Evolutionary conservation across 2,329 filamentous ascomycete genomes (phyloP).

Genomic region (Bimuria novae-zelandiae): DNA sequence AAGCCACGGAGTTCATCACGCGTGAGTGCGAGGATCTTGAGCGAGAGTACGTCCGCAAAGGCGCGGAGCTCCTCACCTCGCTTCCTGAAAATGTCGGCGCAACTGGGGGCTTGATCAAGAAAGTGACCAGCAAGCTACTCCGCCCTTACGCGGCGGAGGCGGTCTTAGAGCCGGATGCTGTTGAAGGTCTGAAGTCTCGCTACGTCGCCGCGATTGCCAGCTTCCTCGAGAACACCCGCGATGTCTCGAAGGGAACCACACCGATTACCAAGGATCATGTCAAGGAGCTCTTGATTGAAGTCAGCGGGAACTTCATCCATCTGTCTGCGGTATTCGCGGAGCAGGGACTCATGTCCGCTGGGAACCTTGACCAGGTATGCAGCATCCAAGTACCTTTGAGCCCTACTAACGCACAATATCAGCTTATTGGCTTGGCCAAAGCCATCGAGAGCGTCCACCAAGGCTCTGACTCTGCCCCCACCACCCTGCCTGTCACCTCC

Average conservation of each 20-base stretch:
- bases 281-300: constrained; percentile 19
- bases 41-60: background rate
- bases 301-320: constrained; percentile 28
- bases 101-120: constrained; percentile 13
- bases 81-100: background rate
- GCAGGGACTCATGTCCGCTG: constrained; percentile 21
- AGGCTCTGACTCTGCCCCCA: background rate
- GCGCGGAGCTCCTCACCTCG: constrained; percentile 58
- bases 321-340: constrained; percentile 28
- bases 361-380: constrained; percentile 23
- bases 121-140: constrained; percentile 24
- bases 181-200: constrained; percentile 21
- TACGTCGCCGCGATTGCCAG: constrained; percentile 26
- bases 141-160: constrained; percentile 13
- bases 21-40: too few species aligned
- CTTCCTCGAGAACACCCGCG: constrained; percentile 24
- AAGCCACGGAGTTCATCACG: constrained; percentile 34
- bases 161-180: constrained; percentile 8
- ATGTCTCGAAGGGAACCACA: constrained; percentile 12
- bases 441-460: constrained; percentile 20
- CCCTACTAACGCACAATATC: background rate
- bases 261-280: constrained; percentile 16
- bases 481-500: background rate
- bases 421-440: constrained; percentile 27
- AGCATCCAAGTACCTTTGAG: background rate